Conservation (phyloP, 179 eudicot genomes). For the Actinidia arguta region DNA sequence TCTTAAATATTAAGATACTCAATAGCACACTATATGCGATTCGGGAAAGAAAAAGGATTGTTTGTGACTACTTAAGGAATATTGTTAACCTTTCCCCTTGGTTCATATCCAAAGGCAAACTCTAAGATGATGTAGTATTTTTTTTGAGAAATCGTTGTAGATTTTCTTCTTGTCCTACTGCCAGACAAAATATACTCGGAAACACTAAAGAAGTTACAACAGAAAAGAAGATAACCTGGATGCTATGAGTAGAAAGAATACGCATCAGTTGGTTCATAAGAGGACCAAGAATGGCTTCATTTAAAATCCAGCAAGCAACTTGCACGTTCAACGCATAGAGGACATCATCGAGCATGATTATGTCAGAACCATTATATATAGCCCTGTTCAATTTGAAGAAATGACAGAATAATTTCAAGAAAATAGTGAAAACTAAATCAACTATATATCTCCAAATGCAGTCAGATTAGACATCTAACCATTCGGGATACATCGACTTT, state of each 20-base stretch:
- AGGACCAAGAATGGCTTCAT: slow-evolving; percentile 81
- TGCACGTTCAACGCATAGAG: slow-evolving; percentile 97
- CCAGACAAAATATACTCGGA: neutral
- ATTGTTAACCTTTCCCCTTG: too few relatives aligned
- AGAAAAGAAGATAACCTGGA: slow-evolving; percentile 56
- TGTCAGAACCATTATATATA: slow-evolving; percentile 70
- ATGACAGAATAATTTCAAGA: neutral
- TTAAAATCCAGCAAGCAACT: slow-evolving; percentile 80
- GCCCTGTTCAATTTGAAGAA: slow-evolving; percentile 65
- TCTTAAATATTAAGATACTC: too few relatives aligned
- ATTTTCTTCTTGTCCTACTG: neutral
- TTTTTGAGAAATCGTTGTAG: neutral
- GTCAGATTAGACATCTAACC: slow-evolving; percentile 55
- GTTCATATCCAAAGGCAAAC: too few relatives aligned
- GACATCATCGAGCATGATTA: slow-evolving; percentile 85
- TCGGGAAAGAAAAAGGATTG: too few relatives aligned
- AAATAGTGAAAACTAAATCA: neutral
- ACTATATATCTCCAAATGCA: neutral
- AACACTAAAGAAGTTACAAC: neutral
- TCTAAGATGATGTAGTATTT: too few relatives aligned
- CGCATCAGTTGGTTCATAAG: slow-evolving; percentile 71
- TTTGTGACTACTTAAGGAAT: too few relatives aligned
- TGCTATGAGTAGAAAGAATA: slow-evolving; percentile 84
- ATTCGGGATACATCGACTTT: slow-evolving; percentile 78
- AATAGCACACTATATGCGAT: too few relatives aligned